These are phyloP conservation scores for Prunus salicina DNA, from an alignment of 306 rosid genomes.

Conservation along the genomic window DNA sequence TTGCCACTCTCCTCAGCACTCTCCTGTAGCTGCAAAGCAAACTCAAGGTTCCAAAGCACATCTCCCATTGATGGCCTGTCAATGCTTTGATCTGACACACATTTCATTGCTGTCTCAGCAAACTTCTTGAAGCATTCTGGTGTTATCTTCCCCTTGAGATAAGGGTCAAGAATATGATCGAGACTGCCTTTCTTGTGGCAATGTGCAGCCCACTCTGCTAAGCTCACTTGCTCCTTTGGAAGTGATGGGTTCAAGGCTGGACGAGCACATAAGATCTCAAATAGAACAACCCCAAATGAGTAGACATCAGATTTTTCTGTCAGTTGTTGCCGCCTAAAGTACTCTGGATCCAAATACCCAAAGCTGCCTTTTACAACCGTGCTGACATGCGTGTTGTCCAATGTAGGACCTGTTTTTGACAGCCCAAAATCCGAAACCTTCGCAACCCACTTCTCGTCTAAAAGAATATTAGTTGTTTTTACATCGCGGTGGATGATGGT, in stretches of 20 bases:
- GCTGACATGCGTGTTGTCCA: slow-evolving; percentile 97
- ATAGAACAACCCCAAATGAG: slow-evolving; percentile 96
- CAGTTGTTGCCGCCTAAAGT: slow-evolving; percentile 96
- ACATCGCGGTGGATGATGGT: slow-evolving; percentile 97
- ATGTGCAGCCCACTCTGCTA: slow-evolving; percentile 98
- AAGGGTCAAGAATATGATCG: slow-evolving; percentile 77
- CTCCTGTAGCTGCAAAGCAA: slow-evolving; percentile 97
- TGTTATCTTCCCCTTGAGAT: slow-evolving; percentile 85
- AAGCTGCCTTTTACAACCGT: slow-evolving; percentile 99
- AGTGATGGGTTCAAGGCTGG: slow-evolving; percentile 94
- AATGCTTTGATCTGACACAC: slow-evolving; percentile 90
- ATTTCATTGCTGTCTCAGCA: slow-evolving; percentile 97
- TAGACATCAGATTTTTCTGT: slow-evolving; percentile 97
- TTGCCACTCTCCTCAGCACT: slow-evolving; percentile 90
- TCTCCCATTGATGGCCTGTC: slow-evolving; percentile 99
- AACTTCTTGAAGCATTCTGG: slow-evolving; percentile 92
- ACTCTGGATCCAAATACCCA: slow-evolving; percentile 98
- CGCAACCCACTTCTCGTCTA: slow-evolving; percentile 98
- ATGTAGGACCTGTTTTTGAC: slow-evolving; percentile 96
- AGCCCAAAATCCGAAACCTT: slow-evolving; percentile 97
- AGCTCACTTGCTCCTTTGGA: slow-evolving; percentile 94
- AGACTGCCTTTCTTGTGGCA: slow-evolving; percentile 91
- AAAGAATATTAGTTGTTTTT: slow-evolving; percentile 92
- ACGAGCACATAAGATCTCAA: slow-evolving; percentile 91
- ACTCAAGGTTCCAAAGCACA: slow-evolving; percentile 97